These are phyloP conservation scores for Zygosaccharomyces bailii DNA, from an alignment of 805 yeast genomes.

Conservation along the genomic window DNA sequence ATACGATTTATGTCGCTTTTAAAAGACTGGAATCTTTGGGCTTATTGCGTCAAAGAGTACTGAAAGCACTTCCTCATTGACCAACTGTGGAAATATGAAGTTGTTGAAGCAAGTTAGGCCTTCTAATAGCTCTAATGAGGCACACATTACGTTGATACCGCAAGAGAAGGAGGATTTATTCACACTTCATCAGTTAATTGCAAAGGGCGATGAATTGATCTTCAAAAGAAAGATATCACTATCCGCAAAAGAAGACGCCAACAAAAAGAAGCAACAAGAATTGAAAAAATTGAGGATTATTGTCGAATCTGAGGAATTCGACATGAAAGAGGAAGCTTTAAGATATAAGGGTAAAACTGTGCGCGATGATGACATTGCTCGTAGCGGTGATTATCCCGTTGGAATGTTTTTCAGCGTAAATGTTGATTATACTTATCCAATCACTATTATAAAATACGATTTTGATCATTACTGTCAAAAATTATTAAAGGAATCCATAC, in stretches of 20 bases:
- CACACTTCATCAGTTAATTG: conserved; percentile 77
- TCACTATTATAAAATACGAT: conserved; percentile 66
- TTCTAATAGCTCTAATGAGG: conserved; percentile 21
- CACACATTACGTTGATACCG: conserved; percentile 56
- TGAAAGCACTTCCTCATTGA: too few relatives aligned
- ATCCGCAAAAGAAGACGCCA: conserved; percentile 64
- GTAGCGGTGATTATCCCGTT: conserved; percentile 70
- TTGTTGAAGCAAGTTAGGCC: conserved; percentile 18
- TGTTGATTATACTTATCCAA: conserved; percentile 62
- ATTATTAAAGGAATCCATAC: conserved; percentile 63
- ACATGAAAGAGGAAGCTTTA: conserved; percentile 70
- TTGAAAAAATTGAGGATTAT: conserved; percentile 55
- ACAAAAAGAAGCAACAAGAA: conserved; percentile 58
- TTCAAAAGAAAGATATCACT: conserved; percentile 61
- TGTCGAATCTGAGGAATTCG: conserved; percentile 72
- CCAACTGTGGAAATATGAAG: conserved; percentile 17
- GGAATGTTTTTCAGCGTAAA: conserved; percentile 89
- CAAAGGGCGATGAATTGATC: conserved; percentile 69
- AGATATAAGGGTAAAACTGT: conserved; percentile 74
- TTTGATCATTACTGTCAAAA: conserved; percentile 76
- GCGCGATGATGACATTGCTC: conserved; percentile 40
- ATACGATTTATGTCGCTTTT: conserved; percentile 5
- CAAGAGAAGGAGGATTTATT: conserved; percentile 92
- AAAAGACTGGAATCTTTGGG: too few relatives aligned
- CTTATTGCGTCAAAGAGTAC: too few relatives aligned